Base-by-base conservation (phyloP, 1,139 yeast genomes). In the Pneumocystis murina region DNA sequence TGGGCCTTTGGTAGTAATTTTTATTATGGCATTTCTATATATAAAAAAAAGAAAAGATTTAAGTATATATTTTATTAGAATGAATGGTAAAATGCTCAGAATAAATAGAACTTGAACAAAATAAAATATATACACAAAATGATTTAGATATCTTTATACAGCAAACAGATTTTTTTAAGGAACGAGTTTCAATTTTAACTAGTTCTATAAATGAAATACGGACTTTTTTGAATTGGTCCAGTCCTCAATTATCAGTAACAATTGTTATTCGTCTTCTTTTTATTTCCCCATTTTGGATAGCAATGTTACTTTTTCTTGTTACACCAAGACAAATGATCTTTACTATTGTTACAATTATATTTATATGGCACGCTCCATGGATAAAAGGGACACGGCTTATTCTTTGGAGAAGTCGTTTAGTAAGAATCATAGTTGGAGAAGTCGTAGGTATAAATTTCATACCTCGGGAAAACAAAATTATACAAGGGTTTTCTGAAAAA, bases 321-420 rank as follows among this genome's bases (percentile, higher is more conserved):
- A 24, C 55, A 48, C 55, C 55, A 14, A 48, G 55, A 24, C 55
- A 48, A 24, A 24, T 48, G 30, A 24, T 48, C 24, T 48, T 48
- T 48, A 24, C 12, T 48, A 48, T 48, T 48, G n/a, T 48, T 48
- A 48, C 55, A 48, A 48, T 48, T 8, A 48, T 64, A 54, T 57
- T 64, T 43, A 62, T 62, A 33, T 64, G 54, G 28, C 59, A 62
- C 35, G 61, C 63, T 17, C 62, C 64, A n/a, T 62, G 64, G 64
- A 43, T 62, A 61, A 62, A 62, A 59, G 61, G 59, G 8, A 64
- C 59, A 16, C 59, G 58, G 35, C 59, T 59, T n/a, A 62, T 64
- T 59, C 59, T 60, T n/a, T 64, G 65, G 65, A 60, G 65, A 20
- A 54, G 61, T 36, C 55, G 61, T 6, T 39, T 61, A 20, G 64